A percentile compares a stretch with the other conserved stretches of the same genome.
phyloP scores from a whole-genome alignment of 371 early-diverging fungal species.

The Mucor mucedo region DNA sequence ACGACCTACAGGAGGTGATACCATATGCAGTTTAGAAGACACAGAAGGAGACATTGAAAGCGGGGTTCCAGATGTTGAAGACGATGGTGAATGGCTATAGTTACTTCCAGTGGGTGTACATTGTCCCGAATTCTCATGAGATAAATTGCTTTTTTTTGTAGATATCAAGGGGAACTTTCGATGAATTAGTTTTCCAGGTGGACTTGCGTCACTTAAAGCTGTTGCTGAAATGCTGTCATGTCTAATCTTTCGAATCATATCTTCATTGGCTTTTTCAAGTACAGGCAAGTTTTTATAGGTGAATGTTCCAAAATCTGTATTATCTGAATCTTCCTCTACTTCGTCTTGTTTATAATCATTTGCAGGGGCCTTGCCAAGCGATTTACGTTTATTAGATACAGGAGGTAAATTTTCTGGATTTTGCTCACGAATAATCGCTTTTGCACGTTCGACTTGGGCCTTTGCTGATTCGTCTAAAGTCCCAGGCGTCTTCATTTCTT shows the following conservation, averaged over 20 bases:
- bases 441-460: slow-evolving; percentile 45
- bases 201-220: slow-evolving; percentile 7
- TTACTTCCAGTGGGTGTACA: slow-evolving; percentile 14
- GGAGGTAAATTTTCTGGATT: slow-evolving; percentile 39
- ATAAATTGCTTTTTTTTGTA: slow-evolving; percentile 8
- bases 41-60: slow-evolving; percentile 32
- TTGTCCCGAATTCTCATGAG: slow-evolving; percentile 17
- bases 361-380: background rate
- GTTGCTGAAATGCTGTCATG: slow-evolving; percentile 49
- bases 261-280: slow-evolving; percentile 89
- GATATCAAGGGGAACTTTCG: slow-evolving; percentile 19
- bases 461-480: slow-evolving; percentile 29
- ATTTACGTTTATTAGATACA: slow-evolving; percentile 3
- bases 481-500: slow-evolving; percentile 1
- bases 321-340: slow-evolving; percentile 23
- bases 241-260: slow-evolving; percentile 72
- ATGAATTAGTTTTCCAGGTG: slow-evolving; percentile 10
- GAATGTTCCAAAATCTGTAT: slow-evolving; percentile 90
- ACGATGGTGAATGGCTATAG: slow-evolving; percentile 10
- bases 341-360: background rate
- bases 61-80: slow-evolving; percentile 28
- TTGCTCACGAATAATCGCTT: slow-evolving; percentile 50
- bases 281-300: slow-evolving; percentile 89
- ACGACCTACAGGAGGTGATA: slow-evolving; percentile 12
- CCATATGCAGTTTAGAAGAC: slow-evolving; percentile 26